Conservation (phyloP, 495 filamentous ascomycete species). For the Aspergillus panamensis region DNA sequence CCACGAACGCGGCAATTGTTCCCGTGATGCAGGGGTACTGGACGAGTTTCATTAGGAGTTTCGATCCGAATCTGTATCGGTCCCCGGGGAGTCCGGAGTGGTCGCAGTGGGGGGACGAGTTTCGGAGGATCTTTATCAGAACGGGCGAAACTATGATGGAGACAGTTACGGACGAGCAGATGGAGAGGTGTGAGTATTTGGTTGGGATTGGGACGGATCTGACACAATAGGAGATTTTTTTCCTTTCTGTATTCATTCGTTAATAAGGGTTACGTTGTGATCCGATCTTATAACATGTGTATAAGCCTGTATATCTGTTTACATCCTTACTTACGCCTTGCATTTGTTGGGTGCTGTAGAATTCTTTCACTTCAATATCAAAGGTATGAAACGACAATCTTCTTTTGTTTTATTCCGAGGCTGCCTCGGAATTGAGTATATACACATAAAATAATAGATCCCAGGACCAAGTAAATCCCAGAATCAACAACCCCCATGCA, state of each 20-base stretch:
- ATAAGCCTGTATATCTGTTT: too few species aligned
- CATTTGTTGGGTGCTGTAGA: too few species aligned
- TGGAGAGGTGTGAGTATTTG: conserved; percentile 52
- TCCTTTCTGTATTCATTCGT: too few species aligned
- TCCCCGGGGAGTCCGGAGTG: conserved; percentile 44
- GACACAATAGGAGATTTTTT: conserved; percentile 35
- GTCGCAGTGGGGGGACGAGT: conserved; percentile 35
- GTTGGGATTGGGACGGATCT: conserved; percentile 48
- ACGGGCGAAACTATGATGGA: conserved; percentile 60
- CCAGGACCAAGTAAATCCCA: too few species aligned
- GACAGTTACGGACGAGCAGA: conserved; percentile 43
- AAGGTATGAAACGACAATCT: not conserved
- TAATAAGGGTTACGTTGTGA: not conserved
- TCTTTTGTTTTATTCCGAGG: conserved; percentile 8
- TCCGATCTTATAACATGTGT: not conserved
- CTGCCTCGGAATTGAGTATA: conserved; percentile 7
- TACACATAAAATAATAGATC: conserved; percentile 9
- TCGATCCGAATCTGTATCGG: conserved; percentile 59
- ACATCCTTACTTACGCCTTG: too few species aligned
- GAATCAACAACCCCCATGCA: not conserved
- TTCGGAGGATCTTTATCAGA: conserved; percentile 50
- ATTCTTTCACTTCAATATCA: too few species aligned
- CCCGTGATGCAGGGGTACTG: conserved; percentile 64
- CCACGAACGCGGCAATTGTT: conserved; percentile 48
- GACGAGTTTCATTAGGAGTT: conserved; percentile 62